These are phyloP conservation scores for Hericium rajendrae DNA, from an alignment of 768 basidiomycete genomes.

Conservation along the genomic window DNA sequence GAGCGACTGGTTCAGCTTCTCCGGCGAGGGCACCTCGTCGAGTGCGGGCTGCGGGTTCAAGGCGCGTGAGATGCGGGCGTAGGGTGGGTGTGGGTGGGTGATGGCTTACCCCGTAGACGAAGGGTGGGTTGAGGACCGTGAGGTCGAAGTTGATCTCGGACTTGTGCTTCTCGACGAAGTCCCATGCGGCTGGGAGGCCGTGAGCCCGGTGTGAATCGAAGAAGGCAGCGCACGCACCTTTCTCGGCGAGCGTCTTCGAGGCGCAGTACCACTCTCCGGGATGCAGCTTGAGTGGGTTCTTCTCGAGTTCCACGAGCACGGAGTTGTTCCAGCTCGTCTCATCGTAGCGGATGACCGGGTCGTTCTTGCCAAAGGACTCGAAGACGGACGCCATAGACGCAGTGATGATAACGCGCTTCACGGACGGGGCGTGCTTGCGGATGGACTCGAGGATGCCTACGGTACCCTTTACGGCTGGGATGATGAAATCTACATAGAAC, in stretches of 20 bases:
- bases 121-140: constrained; percentile 26
- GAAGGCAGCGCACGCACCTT: constrained; percentile 17
- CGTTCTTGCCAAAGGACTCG: background rate
- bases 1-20: background rate
- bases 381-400: constrained; percentile 27
- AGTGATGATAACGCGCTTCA: constrained; percentile 38
- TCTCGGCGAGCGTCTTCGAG: constrained; percentile 27
- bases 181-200: constrained; percentile 22
- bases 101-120: constrained; percentile 12
- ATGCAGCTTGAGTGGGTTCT: constrained; percentile 20
- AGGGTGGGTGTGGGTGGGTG: background rate
- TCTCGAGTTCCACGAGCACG: constrained; percentile 18
- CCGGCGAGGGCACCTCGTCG: background rate
- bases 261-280: constrained; percentile 19
- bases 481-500: constrained; percentile 21
- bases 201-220: background rate
- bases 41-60: background rate
- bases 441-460: constrained; percentile 24
- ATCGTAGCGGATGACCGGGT: background rate
- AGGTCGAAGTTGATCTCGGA: constrained; percentile 22
- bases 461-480: constrained; percentile 34
- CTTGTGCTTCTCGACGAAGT: constrained; percentile 20
- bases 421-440: constrained; percentile 21
- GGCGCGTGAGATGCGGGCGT: background rate
- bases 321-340: constrained; percentile 25